Percentiles rank a stretch among this genome's conserved stretches.
Evolutionary conservation across 129 eudicot species (phyloP).

Genomic region (Rutidosis leptorrhynchoides): DNA sequence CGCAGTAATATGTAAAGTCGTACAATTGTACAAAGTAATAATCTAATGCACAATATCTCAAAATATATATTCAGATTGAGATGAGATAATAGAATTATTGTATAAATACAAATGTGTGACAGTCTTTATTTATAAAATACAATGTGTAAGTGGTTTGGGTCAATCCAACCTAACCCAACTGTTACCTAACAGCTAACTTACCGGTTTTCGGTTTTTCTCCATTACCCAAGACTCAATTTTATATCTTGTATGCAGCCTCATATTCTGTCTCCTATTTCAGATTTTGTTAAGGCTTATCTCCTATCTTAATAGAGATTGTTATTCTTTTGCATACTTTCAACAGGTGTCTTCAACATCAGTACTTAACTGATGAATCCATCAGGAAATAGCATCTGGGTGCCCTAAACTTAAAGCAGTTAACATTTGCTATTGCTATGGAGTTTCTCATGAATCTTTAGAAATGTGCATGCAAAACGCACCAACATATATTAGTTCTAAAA

Average conservation of each 20-base stretch:
- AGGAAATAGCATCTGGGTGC: slow-evolving; percentile 58
- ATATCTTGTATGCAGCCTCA: no score
- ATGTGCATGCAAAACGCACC: slow-evolving; percentile 53
- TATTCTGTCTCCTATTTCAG: not conserved
- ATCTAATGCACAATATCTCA: no score
- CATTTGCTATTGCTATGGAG: slow-evolving; percentile 86
- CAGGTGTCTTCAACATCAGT: slow-evolving; percentile 87
- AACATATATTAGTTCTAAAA: slow-evolving; percentile 48
- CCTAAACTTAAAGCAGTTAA: slow-evolving; percentile 77
- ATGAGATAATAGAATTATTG: no score
- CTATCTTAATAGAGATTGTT: not conserved
- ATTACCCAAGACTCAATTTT: not conserved
- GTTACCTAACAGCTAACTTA: no score
- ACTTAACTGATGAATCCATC: slow-evolving; percentile 58
- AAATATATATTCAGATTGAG: no score
- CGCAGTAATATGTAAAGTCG: no score
- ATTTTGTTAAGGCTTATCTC: not conserved
- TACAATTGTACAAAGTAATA: no score
- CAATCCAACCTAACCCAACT: no score
- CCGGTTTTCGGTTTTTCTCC: not conserved
- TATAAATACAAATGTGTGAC: no score
- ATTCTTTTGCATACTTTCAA: not conserved
- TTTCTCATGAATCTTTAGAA: slow-evolving; percentile 61
- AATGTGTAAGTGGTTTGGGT: no score
- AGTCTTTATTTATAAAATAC: no score